Base-by-base conservation (phyloP, 495 filamentous ascomycete species). In the Pseudoneurospora amorphoporcata region DNA sequence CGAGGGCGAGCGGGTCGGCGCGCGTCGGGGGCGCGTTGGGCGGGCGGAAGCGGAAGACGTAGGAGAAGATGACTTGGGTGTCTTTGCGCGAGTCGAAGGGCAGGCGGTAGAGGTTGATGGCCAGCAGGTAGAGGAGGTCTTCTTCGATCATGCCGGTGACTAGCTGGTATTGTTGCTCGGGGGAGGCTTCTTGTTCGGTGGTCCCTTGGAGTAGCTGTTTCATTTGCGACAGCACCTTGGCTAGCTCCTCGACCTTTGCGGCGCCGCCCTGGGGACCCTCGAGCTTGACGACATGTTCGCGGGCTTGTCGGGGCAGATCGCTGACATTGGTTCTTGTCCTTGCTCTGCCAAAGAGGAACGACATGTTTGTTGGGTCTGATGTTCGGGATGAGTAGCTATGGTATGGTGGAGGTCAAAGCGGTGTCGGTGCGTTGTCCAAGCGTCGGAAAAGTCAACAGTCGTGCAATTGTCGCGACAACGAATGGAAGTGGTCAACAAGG, bases 31-130 rank as follows among this genome's bases (percentile, higher is more conserved):
- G 76, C 72, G 80, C 87, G 78, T 77, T 85, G 12, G 91, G 86
- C 16, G 88, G 87, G 73, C 90, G 90, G 85, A 93, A 97, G 39
- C 94, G 91, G 78, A 97, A 90, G 69, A 92, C 88, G 82, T 93
- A 92, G 12, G 92, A 95, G 85, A 96, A 92, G 77, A 97, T 94
- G 76, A 92, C 91, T 79, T 97, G 92, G 9, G 90, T 90, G 77
- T 97, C 93, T 83, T 96, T 97, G 77, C 92, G 89, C 37, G 93
- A 91, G 84, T 99, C 96, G 85, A 99, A 99, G 7, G 95, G 92
- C 7, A 98, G 88, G 38, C 90, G 86, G 80, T 91, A 88, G 68
- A 99, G 90, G 78, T 89, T 88, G 65, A 87, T 86, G 38, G 94
- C 91, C 43, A 99, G 90, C 40, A 91, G 84, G 76, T 91, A 92